Base-by-base conservation (phyloP, 73 alveolate species). In the Symbiodinium pilosum region DNA sequence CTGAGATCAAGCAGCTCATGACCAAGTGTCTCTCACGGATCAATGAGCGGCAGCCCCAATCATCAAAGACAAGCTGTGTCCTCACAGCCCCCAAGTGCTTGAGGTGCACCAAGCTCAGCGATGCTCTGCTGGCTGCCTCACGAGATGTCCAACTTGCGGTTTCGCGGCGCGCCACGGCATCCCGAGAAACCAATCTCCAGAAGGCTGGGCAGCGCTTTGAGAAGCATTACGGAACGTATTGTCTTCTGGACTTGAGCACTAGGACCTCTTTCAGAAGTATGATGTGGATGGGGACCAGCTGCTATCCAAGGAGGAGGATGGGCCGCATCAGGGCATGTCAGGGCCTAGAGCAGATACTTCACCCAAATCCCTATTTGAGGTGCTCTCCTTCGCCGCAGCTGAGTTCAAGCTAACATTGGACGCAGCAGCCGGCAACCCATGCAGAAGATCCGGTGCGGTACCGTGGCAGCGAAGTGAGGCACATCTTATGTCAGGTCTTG, bases 61-160 rank as follows among this genome's bases (percentile, higher is more conserved):
- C 21, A 16, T n/a, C n/a, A n/a, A n/a, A 47, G 64, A 11, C 64
- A 16, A 8, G 64, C 16, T 8, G 16, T n/a, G n/a, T n/a, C n/a
- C 28, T 24, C 28, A 16, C 28, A 51, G 12, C 68, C 28, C 4
- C n/a, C 28, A 51, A n/a, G 40, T 12, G 9, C 42, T 52, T 34
- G 7, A 89, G 95, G 95, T 89, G 95, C 71, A 89, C 95, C 44
- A 89, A 89, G 40, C 86, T 89, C 75, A 89, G 95, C 95, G 95
- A 89, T 41, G 87, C 87, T 5, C 75, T 89, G 24, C 28, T 89
- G 51, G n/a, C 47, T 2, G 95, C 95, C 18, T 84, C 75, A 36
- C 95, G 95, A 8, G 95, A 86, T 7, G 95, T 89, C 41, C 73
- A 42, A 21, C 75, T 59, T 28, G 95, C 95, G 2, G 95, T 51